These are phyloP conservation scores for Paraconiothyrium brasiliense DNA, from an alignment of 2,329 filamentous ascomycete genomes.

Conservation along the genomic window DNA sequence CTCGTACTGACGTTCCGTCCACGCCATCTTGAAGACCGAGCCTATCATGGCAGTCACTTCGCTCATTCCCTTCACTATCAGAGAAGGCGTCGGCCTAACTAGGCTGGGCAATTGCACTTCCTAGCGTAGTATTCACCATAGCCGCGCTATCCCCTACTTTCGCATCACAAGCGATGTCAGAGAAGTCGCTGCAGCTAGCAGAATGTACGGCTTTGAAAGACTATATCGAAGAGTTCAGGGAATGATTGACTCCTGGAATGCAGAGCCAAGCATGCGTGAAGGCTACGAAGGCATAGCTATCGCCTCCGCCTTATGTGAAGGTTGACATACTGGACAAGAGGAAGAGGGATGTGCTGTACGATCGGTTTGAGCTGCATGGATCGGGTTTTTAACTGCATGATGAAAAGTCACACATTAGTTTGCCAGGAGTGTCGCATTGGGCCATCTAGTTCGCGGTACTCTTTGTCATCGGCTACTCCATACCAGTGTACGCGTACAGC, in stretches of 20 bases:
- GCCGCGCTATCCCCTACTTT: slow-evolving; percentile 29
- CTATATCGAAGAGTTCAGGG: slow-evolving; percentile 29
- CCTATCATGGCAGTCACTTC: slow-evolving; percentile 27
- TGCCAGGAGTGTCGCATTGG: neutral
- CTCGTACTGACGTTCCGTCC: neutral
- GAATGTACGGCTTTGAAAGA: slow-evolving; percentile 33
- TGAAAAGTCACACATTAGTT: neutral
- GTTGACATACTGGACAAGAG: slow-evolving; percentile 20
- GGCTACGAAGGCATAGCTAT: slow-evolving; percentile 23
- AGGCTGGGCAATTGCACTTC: slow-evolving; percentile 29
- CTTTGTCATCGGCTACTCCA: slow-evolving; percentile 15
- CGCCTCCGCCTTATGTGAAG: slow-evolving; percentile 27
- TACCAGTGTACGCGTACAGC: slow-evolving; percentile 16
- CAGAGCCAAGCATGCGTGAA: slow-evolving; percentile 27
- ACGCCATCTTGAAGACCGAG: slow-evolving; percentile 18
- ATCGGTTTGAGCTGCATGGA: slow-evolving; percentile 9
- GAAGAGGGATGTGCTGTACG: slow-evolving; percentile 16
- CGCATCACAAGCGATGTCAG: slow-evolving; percentile 23
- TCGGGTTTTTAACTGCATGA: slow-evolving; percentile 6
- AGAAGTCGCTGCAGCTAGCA: slow-evolving; percentile 25
- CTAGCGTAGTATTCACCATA: slow-evolving; percentile 28
- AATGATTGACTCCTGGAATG: slow-evolving; percentile 28
- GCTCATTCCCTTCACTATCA: slow-evolving; percentile 22
- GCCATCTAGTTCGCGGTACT: slow-evolving; percentile 13
- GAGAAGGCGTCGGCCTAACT: slow-evolving; percentile 25